These are phyloP conservation scores for Maudiozyma barnettii DNA, from an alignment of 805 yeast genomes.

Conservation along the genomic window DNA sequence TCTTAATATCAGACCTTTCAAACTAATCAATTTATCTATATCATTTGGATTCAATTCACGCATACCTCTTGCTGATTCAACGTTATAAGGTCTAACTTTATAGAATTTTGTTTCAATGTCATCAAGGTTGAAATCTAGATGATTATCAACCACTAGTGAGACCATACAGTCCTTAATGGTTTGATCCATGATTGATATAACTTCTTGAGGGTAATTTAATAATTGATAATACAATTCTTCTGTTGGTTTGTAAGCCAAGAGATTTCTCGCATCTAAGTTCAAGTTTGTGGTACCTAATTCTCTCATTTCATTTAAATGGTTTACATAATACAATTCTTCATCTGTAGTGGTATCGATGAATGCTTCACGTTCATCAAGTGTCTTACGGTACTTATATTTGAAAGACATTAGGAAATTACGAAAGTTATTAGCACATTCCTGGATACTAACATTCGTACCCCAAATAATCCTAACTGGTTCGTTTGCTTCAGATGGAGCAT, in stretches of 20 bases:
- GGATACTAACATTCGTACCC: conserved; percentile 96
- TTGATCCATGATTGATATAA: conserved; percentile 96
- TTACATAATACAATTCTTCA: conserved; percentile 64
- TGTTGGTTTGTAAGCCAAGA: conserved; percentile 66
- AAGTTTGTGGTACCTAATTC: conserved; percentile 71
- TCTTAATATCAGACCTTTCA: conserved; percentile 84
- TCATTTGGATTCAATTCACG: conserved; percentile 90
- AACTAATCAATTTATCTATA: conserved; percentile 83
- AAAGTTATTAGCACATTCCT: conserved; percentile 73
- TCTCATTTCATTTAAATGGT: conserved; percentile 63
- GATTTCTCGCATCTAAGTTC: conserved; percentile 74
- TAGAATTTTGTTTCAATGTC: conserved; percentile 74
- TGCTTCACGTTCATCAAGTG: conserved; percentile 31
- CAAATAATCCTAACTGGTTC: conserved; percentile 89
- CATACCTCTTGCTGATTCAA: conserved; percentile 68
- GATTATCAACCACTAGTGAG: conserved; percentile 51
- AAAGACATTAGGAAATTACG: conserved; percentile 77
- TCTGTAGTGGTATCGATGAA: conserved; percentile 43
- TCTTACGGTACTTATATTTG: conserved; percentile 63
- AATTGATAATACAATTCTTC: conserved; percentile 76
- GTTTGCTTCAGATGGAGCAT: conserved; percentile 32
- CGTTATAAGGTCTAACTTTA: conserved; percentile 83
- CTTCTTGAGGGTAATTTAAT: conserved; percentile 91
- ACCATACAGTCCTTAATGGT: conserved; percentile 85
- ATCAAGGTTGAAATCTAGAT: conserved; percentile 41